A percentile compares a stretch with the other conserved stretches of the same genome.
Evolutionary conservation across 2,329 filamentous ascomycete genomes (phyloP).

Genomic region (Botrytis deweyae): DNA sequence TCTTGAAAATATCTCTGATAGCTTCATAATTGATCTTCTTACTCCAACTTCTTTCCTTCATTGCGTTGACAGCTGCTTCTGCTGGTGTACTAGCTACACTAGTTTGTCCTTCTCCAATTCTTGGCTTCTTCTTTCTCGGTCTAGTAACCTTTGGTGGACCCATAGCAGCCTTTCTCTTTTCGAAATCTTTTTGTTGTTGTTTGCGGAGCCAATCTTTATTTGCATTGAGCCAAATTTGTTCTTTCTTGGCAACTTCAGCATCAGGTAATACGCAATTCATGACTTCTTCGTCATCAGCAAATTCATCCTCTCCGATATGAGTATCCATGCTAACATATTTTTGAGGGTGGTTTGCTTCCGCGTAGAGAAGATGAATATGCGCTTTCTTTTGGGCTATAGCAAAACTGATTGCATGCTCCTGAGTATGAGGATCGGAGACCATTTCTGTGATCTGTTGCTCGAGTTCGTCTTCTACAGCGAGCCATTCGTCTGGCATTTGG

Average conservation of each 20-base stretch:
- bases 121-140: slow-evolving; percentile 54
- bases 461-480: slow-evolving; percentile 59
- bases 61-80: slow-evolving; percentile 66
- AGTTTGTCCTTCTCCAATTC: slow-evolving; percentile 64
- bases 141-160: slow-evolving; percentile 57
- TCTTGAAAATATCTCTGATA: slow-evolving; percentile 44
- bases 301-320: slow-evolving; percentile 76
- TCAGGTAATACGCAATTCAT: slow-evolving; percentile 71
- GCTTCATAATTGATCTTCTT: slow-evolving; percentile 74
- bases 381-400: slow-evolving; percentile 58
- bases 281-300: slow-evolving; percentile 87
- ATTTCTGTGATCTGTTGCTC: slow-evolving; percentile 70
- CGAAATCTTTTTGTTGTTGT: slow-evolving; percentile 80
- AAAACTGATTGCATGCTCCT: slow-evolving; percentile 57
- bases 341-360: slow-evolving; percentile 48
- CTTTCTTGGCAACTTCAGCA: slow-evolving; percentile 77
- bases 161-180: slow-evolving; percentile 62
- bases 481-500: slow-evolving; percentile 53
- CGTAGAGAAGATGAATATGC: slow-evolving; percentile 53
- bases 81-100: slow-evolving; percentile 66
- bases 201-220: slow-evolving; percentile 91
- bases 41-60: slow-evolving; percentile 67
- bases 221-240: slow-evolving; percentile 89
- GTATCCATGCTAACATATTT: slow-evolving; percentile 56
- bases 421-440: slow-evolving; percentile 60